Base-by-base conservation (phyloP, 83 land plant species). In the Picea engelmannii region DNA sequence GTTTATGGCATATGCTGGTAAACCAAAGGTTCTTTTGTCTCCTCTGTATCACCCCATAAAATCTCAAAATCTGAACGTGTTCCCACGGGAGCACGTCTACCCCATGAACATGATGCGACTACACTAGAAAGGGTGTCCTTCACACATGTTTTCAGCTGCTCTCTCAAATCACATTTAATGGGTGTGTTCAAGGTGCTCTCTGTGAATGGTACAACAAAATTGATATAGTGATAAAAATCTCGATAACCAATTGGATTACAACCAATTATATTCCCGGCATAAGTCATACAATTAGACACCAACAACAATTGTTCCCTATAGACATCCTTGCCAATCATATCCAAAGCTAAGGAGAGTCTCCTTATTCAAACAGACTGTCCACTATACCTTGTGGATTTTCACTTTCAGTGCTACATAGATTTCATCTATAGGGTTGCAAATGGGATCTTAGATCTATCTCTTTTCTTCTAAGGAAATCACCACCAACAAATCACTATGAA, bases 61-160 rank as follows among this genome's bases (percentile, higher is more conserved):
- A 92, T 31, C 12, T 92, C 89, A 84, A 92, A 92, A 55, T 76
- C 27, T 13, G 95, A 42, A 7, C 92, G 89, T 8, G 91, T 92
- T 44, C 95, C 95, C 67, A 92, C 80, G 23, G 92, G 80, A 0
- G 89, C 92, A 67, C 83, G 84, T 78, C 84, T 92, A 18, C 95
- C 95, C 95, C 92, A 90, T 2, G 91, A 86, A 81, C 91, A 90
- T 4, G 92, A 87, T 24, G 88, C 92, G 76, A 92, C 95, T 6
- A 80, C 78, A 73, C 92, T 86, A 23, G 87, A 82, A 31, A 92
- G 78, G 38, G 84, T 74, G 81, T 92, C 95, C 11, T 12, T 16
- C 60, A 87, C 89, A 71, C 91, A 84, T 67, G n/a, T 82, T 90
- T 66, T 92, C 89, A 77, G 91, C 92, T 62, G 95, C 92, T 78